Evolutionary conservation across 225 moss, liverwort and hornwort genomes (phyloP).

Genomic region (Sphagnum contortum): DNA sequence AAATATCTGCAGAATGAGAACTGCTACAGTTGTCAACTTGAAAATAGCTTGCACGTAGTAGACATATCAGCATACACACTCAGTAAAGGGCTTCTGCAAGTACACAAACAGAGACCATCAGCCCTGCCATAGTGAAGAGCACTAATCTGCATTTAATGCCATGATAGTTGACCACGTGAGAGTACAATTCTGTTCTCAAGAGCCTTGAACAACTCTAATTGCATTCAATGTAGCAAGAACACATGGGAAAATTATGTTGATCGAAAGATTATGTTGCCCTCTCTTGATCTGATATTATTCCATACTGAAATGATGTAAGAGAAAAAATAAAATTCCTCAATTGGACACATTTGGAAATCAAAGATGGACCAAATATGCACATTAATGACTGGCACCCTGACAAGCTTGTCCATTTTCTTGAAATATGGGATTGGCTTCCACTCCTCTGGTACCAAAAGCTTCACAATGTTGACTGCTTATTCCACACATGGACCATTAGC

Average conservation of each 20-base stretch:
- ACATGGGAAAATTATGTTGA: neutral
- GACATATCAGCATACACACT: conserved; percentile 99
- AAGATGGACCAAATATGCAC: conserved; percentile 80
- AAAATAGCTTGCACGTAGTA: conserved; percentile 73
- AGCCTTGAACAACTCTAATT: neutral
- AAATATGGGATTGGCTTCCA: conserved; percentile 87
- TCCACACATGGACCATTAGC: no score
- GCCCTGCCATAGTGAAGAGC: neutral
- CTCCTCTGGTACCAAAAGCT: conserved; percentile 60
- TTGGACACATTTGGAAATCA: neutral
- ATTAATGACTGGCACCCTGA: conserved; percentile 94
- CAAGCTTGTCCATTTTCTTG: conserved; percentile 87
- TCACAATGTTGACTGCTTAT: conserved; percentile 75
- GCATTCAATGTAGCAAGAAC: neutral
- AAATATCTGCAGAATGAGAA: neutral
- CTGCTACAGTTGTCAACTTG: neutral
- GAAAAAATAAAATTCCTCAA: neutral
- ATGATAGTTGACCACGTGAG: neutral
- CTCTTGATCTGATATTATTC: no score
- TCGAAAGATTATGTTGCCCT: no score
- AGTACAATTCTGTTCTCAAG: no score
- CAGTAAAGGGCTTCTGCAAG: conserved; percentile 69
- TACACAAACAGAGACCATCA: conserved; percentile 2
- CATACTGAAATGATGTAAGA: neutral
- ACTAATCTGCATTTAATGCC: no score